Percentiles rank a stretch among this genome's conserved stretches.
These are phyloP conservation scores for Beta lomatogona DNA, from an alignment of 179 eudicot species.

Conservation along the genomic window DNA sequence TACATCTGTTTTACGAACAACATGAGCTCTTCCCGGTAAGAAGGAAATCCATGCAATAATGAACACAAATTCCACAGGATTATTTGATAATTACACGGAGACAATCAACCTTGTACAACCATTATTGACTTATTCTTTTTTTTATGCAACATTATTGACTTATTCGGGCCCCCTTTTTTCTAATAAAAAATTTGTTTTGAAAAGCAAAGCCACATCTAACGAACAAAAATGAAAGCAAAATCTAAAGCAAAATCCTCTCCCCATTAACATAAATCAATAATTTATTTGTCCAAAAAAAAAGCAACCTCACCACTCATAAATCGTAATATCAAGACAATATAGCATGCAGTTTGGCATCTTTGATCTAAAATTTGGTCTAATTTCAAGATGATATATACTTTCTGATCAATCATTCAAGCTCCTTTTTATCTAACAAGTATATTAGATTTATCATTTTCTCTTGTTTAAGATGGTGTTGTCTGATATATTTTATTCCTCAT, in stretches of 20 bases:
- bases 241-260: conserved; percentile 14
- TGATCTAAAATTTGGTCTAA: conserved; percentile 15
- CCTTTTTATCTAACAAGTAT: conserved; percentile 1
- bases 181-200: not conserved
- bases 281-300: conserved; percentile 1
- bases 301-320: conserved; percentile 8
- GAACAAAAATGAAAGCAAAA: conserved; percentile 28
- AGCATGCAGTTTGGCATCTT: conserved; percentile 21
- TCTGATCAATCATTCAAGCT: conserved; percentile 15
- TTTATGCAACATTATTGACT: not conserved
- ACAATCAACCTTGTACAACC: conserved; percentile 15
- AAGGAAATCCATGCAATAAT: not conserved
- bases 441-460: conserved; percentile 5
- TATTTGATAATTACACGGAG: not conserved
- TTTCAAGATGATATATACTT: not conserved
- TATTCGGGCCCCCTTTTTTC: not conserved
- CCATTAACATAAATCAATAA: conserved; percentile 16
- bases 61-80: not conserved
- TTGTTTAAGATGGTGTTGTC: not conserved
- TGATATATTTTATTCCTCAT: not conserved
- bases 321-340: conserved; percentile 1
- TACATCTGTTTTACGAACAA: too few species aligned
- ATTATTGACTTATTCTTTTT: not conserved
- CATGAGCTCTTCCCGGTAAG: too few species aligned
- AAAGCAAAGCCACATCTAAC: conserved; percentile 22